Percentiles rank a stretch among this genome's conserved stretches.
Evolutionary conservation across 352 stramenopile genomes (phyloP).

Genomic region (Globisporangium apiculatum): DNA sequence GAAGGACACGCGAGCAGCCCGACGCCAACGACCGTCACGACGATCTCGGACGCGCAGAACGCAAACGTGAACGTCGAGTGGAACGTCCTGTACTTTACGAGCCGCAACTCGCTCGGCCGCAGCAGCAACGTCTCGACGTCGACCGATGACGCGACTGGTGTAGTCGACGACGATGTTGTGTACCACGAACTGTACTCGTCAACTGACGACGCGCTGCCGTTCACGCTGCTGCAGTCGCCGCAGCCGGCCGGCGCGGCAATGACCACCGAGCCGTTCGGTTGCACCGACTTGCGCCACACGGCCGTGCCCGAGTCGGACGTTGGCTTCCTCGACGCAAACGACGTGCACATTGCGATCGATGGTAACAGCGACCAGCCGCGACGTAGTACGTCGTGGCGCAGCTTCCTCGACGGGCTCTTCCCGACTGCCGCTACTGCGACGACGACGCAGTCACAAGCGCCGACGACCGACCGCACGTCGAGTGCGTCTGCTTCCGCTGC

Average conservation of each 20-base stretch:
- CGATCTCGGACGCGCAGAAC: slow-evolving; percentile 7
- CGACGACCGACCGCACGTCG: neutral
- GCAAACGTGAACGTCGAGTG: slow-evolving; percentile 40
- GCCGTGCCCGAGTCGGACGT: slow-evolving; percentile 8
- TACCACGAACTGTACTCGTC: slow-evolving; percentile 53
- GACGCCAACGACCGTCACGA: neutral
- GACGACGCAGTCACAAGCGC: neutral
- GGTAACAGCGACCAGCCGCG: neutral
- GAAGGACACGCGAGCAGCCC: slow-evolving; percentile 6
- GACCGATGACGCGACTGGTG: slow-evolving; percentile 9
- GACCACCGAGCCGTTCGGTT: neutral
- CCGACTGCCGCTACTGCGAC: slow-evolving; percentile 2
- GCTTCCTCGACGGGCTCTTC: slow-evolving; percentile 53
- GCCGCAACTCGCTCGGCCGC: slow-evolving; percentile 24
- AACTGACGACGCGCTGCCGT: slow-evolving; percentile 46
- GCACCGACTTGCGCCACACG: slow-evolving; percentile 1
- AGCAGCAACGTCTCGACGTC: slow-evolving; percentile 24
- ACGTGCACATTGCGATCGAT: neutral
- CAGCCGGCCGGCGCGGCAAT: neutral
- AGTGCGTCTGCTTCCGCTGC: neutral
- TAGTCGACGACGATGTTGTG: slow-evolving; percentile 18
- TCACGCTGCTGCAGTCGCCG: slow-evolving; percentile 57
- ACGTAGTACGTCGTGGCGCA: slow-evolving; percentile 19
- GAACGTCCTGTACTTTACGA: slow-evolving; percentile 46
- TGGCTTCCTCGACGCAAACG: slow-evolving; percentile 4